Conservation (phyloP, 2,329 filamentous ascomycete genomes). For the Botryotinia narcissicola region DNA sequence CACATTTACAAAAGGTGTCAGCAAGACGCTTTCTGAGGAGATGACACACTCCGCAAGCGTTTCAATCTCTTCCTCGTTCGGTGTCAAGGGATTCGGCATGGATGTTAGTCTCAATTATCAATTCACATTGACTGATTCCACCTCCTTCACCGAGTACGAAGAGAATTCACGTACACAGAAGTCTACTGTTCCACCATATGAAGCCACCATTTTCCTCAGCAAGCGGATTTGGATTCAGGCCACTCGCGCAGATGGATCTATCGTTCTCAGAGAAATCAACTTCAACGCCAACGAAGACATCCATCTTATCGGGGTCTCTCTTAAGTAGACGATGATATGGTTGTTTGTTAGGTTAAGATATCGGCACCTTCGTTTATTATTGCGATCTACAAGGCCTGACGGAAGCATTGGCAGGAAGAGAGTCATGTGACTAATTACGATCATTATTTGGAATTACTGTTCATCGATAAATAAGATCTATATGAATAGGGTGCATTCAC, state of each 20-base stretch:
- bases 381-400: not conserved
- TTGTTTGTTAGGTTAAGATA: not conserved
- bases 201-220: not conserved
- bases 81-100: not conserved
- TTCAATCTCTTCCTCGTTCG: not conserved
- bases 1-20: conserved; percentile 7
- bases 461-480: not conserved
- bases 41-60: not conserved
- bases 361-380: not conserved
- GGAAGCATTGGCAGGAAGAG: not conserved
- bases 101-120: conserved; percentile 2
- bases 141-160: not conserved
- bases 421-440: not conserved
- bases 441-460: conserved; percentile 21
- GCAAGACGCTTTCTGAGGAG: not conserved
- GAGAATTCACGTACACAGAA: not conserved
- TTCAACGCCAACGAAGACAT: conserved; percentile 5
- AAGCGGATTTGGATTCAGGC: conserved; percentile 3
- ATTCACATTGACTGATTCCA: not conserved
- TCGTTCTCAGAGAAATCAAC: conserved; percentile 9
- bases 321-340: not conserved
- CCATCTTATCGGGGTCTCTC: not conserved
- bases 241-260: not conserved
- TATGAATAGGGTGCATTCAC: not conserved
- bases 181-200: not conserved